These are phyloP conservation scores for Botryosphaeria dothidea DNA, from an alignment of 2,329 filamentous ascomycete species.

Conservation along the genomic window DNA sequence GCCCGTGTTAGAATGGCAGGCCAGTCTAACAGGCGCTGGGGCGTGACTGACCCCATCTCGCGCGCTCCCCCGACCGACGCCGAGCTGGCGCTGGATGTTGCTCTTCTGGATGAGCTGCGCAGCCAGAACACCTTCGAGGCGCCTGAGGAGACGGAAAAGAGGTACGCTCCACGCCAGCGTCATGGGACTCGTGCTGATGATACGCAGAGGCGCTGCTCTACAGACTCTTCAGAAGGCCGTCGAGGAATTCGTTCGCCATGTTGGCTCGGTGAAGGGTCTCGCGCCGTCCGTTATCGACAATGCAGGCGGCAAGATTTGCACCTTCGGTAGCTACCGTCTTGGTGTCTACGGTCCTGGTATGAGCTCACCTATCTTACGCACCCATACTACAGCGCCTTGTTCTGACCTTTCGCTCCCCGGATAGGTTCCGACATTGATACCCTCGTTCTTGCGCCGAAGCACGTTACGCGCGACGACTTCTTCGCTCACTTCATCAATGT, in stretches of 20 bases:
- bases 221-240: constrained; percentile 64
- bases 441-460: constrained; percentile 85
- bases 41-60: constrained; percentile 84
- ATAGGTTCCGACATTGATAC: constrained; percentile 95
- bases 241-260: constrained; percentile 81
- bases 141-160: constrained; percentile 77
- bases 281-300: constrained; percentile 77
- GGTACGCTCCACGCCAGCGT: constrained; percentile 52
- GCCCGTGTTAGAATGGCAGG: constrained; percentile 31
- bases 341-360: constrained; percentile 83
- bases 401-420: background rate
- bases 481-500: constrained; percentile 85
- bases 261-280: constrained; percentile 72
- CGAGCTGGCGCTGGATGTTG: constrained; percentile 75
- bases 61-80: constrained; percentile 70
- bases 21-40: constrained; percentile 50
- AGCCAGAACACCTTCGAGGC: constrained; percentile 90
- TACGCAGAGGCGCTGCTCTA: constrained; percentile 47
- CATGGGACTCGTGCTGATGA: constrained; percentile 23
- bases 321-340: constrained; percentile 92
- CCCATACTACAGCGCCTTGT: background rate
- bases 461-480: constrained; percentile 86
- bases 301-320: constrained; percentile 90
- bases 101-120: constrained; percentile 81
- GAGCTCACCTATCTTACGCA: background rate